Evolutionary conservation across 495 filamentous ascomycete genomes (phyloP), one percentile per base, ranked within the genome.

Genomic region (Aeminium ludgeri): DNA sequence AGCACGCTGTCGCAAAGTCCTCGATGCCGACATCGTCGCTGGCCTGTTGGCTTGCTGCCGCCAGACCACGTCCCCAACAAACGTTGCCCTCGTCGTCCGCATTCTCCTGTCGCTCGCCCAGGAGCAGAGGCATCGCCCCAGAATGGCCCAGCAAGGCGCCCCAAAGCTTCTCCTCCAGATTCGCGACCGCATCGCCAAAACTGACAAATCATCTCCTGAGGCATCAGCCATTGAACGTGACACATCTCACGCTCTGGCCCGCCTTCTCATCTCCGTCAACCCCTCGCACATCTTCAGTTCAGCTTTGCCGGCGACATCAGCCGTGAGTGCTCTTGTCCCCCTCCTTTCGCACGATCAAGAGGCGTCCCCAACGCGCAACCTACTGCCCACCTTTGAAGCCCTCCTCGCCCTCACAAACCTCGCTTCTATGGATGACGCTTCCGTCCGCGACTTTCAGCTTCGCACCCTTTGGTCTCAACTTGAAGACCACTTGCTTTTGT

Each of bases 321-420:
- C 84, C 41, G 78, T 94, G 41, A 73, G 80, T 1, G 83, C 86
- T 12, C 69, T 97, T 2, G 55, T 80, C 12, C 70, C 70, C 15
- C 76, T 95, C 20, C 66, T 96, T 12, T 55, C 63, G 1, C 61
- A 67, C 17, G 78, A 81, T 11, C 70, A 73, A 0, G 44, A 48
- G 38, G 40, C 36, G 8, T 27, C 53, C 31, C 53, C 63, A 48
- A 44, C 59, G 34, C 72, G 78, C 33, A 76, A 87, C 55, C 75
- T 95, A n/a, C 68, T 95, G 6, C 83, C 86, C 0, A 72, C 78
- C 2, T 97, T 95, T 53, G 89, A 97, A 55, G 70, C 80, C 1
- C 68, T 96, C 11, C 73, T 96, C 41, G 91, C 89, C 1, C 70
- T 97, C 20, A 94, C 89, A 1, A 97, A 97, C 51, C 69, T 96